A percentile compares a stretch with the other conserved stretches of the same genome.
Evolutionary conservation across 1,139 yeast genomes (phyloP).

Genomic region (Candida frijolesensis): DNA sequence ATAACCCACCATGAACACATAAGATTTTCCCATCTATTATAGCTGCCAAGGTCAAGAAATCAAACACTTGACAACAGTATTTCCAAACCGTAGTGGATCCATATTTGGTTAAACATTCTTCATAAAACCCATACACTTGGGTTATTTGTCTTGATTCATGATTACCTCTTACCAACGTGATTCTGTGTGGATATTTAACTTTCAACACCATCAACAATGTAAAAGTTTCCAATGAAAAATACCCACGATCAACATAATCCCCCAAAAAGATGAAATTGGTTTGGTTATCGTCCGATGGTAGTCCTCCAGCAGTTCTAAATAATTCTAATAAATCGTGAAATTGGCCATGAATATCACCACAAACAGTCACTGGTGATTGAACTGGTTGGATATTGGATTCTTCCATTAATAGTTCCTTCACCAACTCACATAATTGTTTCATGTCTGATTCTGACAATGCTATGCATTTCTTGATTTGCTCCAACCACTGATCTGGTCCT

Average conservation of each 20-base stretch:
- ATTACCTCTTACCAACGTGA: constrained; percentile 89
- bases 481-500: constrained; percentile 97
- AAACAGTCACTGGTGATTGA: constrained; percentile 94
- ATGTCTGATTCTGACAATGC: constrained; percentile 89
- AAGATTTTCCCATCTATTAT: constrained; percentile 90
- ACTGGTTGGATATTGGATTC: constrained; percentile 96
- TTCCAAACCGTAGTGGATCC: constrained; percentile 98
- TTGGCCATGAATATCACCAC: constrained; percentile 99
- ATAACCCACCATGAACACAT: constrained; percentile 95
- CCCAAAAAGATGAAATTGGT: constrained; percentile 82
- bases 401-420: constrained; percentile 73
- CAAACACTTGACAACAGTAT: constrained; percentile 95
- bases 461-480: constrained; percentile 86
- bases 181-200: constrained; percentile 81
- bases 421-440: constrained; percentile 95
- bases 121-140: constrained; percentile 90
- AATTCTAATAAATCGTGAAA: constrained; percentile 92
- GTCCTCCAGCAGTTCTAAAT: constrained; percentile 89
- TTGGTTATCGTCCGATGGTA: constrained; percentile 58
- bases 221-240: constrained; percentile 89
- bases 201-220: constrained; percentile 89
- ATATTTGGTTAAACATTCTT: constrained; percentile 88
- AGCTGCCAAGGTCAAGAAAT: constrained; percentile 89
- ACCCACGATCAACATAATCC: constrained; percentile 96
- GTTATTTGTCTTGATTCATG: constrained; percentile 95